Base-by-base conservation (phyloP, 441 rosid species). In the Adansonia madagascariensis region DNA sequence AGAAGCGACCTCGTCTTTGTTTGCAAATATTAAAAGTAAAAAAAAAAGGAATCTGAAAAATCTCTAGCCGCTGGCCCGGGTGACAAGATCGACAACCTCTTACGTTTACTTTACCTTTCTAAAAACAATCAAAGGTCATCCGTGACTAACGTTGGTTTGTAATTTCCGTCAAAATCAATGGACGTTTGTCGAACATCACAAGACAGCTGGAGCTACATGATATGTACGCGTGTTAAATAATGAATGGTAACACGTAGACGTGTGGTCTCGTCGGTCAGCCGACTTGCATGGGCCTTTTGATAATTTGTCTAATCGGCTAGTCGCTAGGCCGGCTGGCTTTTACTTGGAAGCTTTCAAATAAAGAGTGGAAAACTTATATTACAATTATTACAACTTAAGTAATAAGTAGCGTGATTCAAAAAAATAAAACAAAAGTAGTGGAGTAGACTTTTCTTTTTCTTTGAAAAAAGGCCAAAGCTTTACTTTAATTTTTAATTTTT, bases 191-290 rank as follows among this genome's bases (percentile, higher is more conserved):
- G 11, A 3, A 17, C 3, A 14, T 41, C 0, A 75, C 18, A 8
- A 5, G 62, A 80, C 83, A 79, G 82, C 82, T 80, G 87, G 86
- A 69, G 41, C 44, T 0, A 7, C 27, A 20, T 0, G 0, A 24
- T 43, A 2, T 0, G 75, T 20, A 18, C 57, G 64, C 76, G 80
- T 82, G 84, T 67, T 76, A 0, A 8, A 5, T 15, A 14, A 22
- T n/a, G 1, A 64, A 43, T 41, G 78, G 75, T n/a, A 12, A 75
- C 84, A 78, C 81, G 79, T 72, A 52, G 78, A 79, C 81, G 61
- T 78, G n/a, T 17, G 78, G 41, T 46, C 14, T 74, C 56, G 2
- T 62, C 10, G 22, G 76, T 59, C 77, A 63, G n/a, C 78, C 74
- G 61, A 18, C 61, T 56, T 18, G 27, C 20, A 17, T 18, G 61